Evolutionary conservation across 371 early-diverging fungal species (phyloP).

Genomic region (Nematocida minor): DNA sequence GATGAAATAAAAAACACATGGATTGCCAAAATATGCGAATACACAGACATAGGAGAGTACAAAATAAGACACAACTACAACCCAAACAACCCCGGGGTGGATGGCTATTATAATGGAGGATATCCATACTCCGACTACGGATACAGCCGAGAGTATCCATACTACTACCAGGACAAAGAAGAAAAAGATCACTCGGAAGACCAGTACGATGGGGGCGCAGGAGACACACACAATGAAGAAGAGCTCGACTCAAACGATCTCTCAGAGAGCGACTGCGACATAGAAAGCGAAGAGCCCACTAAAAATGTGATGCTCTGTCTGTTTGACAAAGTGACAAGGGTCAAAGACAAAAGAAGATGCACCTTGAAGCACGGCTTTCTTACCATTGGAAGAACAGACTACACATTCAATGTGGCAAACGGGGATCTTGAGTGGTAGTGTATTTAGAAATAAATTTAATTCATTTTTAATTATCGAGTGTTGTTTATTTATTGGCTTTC

Average conservation of each 20-base stretch:
- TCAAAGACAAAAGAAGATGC: slow-evolving; percentile 64
- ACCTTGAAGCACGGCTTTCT: slow-evolving; percentile 65
- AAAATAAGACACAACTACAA: slow-evolving; percentile 28
- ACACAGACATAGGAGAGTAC: slow-evolving; percentile 50
- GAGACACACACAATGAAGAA: slow-evolving; percentile 5
- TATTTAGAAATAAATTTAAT: not conserved
- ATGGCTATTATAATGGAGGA: slow-evolving; percentile 18
- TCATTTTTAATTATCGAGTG: not conserved
- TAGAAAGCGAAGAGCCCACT: slow-evolving; percentile 51
- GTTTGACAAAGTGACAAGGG: slow-evolving; percentile 64
- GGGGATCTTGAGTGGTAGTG: slow-evolving; percentile 66
- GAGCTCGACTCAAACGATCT: slow-evolving; percentile 48
- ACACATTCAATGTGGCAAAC: slow-evolving; percentile 62
- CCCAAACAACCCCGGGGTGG: not conserved
- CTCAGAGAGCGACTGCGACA: slow-evolving; percentile 43
- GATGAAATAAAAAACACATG: slow-evolving; percentile 58
- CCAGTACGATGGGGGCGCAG: slow-evolving; percentile 40
- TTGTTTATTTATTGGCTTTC: slow-evolving; percentile 9
- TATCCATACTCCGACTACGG: slow-evolving; percentile 5
- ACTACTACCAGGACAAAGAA: slow-evolving; percentile 29
- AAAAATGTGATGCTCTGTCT: slow-evolving; percentile 64
- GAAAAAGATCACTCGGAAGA: slow-evolving; percentile 2
- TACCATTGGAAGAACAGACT: slow-evolving; percentile 62
- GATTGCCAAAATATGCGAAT: slow-evolving; percentile 53
- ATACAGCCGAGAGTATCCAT: slow-evolving; percentile 35